A percentile compares a stretch with the other conserved stretches of the same genome.
Evolutionary conservation across 1,284 basidiomycete species (phyloP).

Genomic region (Sporisorium scitamineum): DNA sequence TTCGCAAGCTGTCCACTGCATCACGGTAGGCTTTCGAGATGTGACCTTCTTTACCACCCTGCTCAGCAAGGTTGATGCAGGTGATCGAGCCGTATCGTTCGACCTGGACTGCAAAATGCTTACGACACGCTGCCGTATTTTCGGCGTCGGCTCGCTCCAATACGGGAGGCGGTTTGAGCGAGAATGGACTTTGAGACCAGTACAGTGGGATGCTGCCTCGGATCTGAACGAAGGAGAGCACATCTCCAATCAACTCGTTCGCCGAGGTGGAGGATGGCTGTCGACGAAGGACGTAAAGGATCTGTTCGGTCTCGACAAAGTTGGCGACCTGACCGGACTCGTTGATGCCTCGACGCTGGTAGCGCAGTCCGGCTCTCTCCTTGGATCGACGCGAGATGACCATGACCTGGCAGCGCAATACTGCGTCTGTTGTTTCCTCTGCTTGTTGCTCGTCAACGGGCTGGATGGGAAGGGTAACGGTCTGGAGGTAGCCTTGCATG

Average conservation of each 20-base stretch:
- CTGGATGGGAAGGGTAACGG: conserved; percentile 44
- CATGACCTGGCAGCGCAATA: conserved; percentile 74
- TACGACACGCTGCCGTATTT: conserved; percentile 70
- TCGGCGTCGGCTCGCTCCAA: conserved; percentile 92
- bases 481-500: conserved; percentile 88
- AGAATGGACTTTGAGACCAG: conserved; percentile 96
- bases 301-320: conserved; percentile 95
- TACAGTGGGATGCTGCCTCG: conserved; percentile 86
- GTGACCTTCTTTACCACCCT: conserved; percentile 84
- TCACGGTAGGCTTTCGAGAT: conserved; percentile 84
- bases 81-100: conserved; percentile 73
- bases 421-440: neutral
- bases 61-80: conserved; percentile 83
- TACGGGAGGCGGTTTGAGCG: conserved; percentile 81
- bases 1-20: conserved; percentile 74
- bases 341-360: conserved; percentile 96
- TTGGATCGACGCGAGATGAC: conserved; percentile 84
- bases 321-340: conserved; percentile 97
- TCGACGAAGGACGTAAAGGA: conserved; percentile 73
- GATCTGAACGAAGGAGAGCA: conserved; percentile 90
- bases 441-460: conserved; percentile 3
- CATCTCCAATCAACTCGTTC: conserved; percentile 75
- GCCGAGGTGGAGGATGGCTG: neutral
- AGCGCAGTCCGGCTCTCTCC: conserved; percentile 94
- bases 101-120: conserved; percentile 71